Conservation (phyloP, 768 basidiomycete species). For the Mycena galericulata region DNA sequence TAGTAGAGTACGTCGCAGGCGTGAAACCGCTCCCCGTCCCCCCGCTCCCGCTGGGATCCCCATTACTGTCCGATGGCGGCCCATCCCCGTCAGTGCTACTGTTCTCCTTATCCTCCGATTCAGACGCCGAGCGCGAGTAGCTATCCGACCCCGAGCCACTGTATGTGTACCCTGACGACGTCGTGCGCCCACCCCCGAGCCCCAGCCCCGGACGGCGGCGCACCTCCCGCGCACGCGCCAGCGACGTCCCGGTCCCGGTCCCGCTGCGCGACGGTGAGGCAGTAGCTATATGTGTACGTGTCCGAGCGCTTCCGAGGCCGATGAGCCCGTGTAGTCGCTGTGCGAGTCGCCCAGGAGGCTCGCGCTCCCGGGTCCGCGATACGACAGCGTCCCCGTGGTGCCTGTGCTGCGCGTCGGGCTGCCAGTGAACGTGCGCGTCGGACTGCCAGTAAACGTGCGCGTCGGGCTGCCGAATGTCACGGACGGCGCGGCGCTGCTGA, state of each 20-base stretch:
- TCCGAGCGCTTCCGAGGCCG: conserved; percentile 55
- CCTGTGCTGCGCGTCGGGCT: conserved; percentile 53
- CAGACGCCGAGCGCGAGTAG: conserved; percentile 4
- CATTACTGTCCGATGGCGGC: conserved; percentile 26
- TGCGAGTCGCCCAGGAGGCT: conserved; percentile 31
- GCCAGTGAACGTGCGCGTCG: conserved; percentile 48
- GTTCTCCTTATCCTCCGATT: conserved; percentile 32
- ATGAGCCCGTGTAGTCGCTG: conserved; percentile 45
- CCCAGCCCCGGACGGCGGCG: conserved; percentile 48
- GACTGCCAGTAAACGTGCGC: neutral
- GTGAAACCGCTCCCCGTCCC: conserved; percentile 38
- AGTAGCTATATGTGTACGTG: conserved; percentile 31
- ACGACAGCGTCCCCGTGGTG: conserved; percentile 30
- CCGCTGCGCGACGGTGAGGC: conserved; percentile 7
- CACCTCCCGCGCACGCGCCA: conserved; percentile 30
- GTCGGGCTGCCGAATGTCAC: conserved; percentile 10
- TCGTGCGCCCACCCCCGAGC: conserved; percentile 55
- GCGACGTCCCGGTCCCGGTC: neutral
- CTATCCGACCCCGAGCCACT: conserved; percentile 3
- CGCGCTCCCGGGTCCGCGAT: conserved; percentile 31
- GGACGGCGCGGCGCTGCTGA: conserved; percentile 8
- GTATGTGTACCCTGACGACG: conserved; percentile 59
- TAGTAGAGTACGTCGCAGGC: conserved; percentile 53
- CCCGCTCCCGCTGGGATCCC: conserved; percentile 33
- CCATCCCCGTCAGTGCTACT: conserved; percentile 17